A percentile compares a stretch with the other conserved stretches of the same genome.
phyloP scores from a whole-genome alignment of 2,329 filamentous ascomycete genomes.

The Cytospora mali region DNA sequence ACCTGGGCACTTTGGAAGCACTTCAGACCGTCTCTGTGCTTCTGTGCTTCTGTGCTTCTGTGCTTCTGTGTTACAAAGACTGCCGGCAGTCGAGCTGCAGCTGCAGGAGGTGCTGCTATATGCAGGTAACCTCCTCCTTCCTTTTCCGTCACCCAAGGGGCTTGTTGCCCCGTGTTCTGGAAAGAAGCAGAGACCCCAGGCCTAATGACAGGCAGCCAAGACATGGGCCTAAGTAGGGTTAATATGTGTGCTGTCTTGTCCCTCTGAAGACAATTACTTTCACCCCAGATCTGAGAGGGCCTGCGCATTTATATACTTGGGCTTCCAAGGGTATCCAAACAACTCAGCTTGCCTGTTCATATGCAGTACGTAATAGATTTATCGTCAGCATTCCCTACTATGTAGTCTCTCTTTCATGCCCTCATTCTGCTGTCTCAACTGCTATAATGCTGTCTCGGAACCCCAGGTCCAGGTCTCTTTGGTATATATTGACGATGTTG shows the following conservation, averaged over 20 bases:
- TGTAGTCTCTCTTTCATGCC: too few relatives aligned
- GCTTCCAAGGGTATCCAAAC: too few relatives aligned
- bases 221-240: too few relatives aligned
- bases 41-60: conserved; percentile 13
- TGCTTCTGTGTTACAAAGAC: conserved; percentile 23
- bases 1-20: conserved; percentile 7
- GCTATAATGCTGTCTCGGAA: too few relatives aligned
- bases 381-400: too few relatives aligned
- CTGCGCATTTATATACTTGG: too few relatives aligned
- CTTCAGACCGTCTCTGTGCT: not conserved
- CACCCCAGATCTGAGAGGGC: not conserved
- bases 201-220: conserved; percentile 6
- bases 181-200: not conserved
- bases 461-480: too few relatives aligned
- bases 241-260: not conserved
- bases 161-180: conserved; percentile 18
- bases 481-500: too few relatives aligned
- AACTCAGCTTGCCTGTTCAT: too few relatives aligned
- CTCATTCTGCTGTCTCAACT: too few relatives aligned
- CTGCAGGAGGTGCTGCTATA: not conserved
- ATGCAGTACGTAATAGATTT: too few relatives aligned
- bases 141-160: conserved; percentile 9
- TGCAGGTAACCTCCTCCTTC: conserved; percentile 11
- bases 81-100: conserved; percentile 27
- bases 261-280: not conserved